Percentiles rank a stretch among this genome's conserved stretches.
Conservation (phyloP, 1,284 basidiomycete species). For the Sporisorium scitamineum region DNA sequence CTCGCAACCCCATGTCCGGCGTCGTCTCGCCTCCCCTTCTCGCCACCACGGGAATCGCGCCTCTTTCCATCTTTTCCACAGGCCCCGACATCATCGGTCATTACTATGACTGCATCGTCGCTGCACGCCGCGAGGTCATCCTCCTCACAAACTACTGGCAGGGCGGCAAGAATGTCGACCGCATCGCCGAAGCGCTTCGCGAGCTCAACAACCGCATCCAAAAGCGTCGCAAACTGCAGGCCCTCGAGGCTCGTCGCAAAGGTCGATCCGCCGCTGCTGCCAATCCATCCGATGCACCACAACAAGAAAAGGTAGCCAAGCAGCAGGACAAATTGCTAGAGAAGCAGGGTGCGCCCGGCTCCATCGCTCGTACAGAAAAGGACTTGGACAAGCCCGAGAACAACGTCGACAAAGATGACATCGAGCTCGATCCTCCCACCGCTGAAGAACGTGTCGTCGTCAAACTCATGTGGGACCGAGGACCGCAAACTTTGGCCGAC, state of each 20-base stretch:
- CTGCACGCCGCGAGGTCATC: constrained; percentile 63
- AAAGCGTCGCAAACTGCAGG: constrained; percentile 36
- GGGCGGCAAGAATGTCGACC: constrained; percentile 64
- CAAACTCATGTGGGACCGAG: constrained; percentile 69
- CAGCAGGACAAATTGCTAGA: constrained; percentile 29
- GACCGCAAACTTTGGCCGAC: constrained; percentile 64
- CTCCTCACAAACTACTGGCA: constrained; percentile 69
- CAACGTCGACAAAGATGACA: constrained; percentile 22
- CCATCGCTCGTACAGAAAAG: constrained; percentile 25
- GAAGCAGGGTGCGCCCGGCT: constrained; percentile 46
- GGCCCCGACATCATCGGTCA: constrained; percentile 68
- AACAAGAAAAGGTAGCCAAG: constrained; percentile 27
- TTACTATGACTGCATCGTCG: constrained; percentile 68
- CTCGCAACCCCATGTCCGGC: constrained; percentile 60
- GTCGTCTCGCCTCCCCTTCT: constrained; percentile 67
- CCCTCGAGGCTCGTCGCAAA: constrained; percentile 24
- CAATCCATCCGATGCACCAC: constrained; percentile 22
- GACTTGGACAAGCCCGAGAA: constrained; percentile 5
- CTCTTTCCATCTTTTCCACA: constrained; percentile 66
- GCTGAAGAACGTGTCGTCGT: constrained; percentile 60
- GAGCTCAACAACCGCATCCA: constrained; percentile 57
- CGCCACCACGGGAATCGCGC: constrained; percentile 66
- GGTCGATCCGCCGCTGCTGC: constrained; percentile 4
- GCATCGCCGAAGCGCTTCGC: constrained; percentile 63
- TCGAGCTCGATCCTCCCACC: constrained; percentile 39